A percentile compares a stretch with the other conserved stretches of the same genome.
phyloP scores from a whole-genome alignment of 495 filamentous ascomycete genomes.

The Penicillium crystallinum region DNA sequence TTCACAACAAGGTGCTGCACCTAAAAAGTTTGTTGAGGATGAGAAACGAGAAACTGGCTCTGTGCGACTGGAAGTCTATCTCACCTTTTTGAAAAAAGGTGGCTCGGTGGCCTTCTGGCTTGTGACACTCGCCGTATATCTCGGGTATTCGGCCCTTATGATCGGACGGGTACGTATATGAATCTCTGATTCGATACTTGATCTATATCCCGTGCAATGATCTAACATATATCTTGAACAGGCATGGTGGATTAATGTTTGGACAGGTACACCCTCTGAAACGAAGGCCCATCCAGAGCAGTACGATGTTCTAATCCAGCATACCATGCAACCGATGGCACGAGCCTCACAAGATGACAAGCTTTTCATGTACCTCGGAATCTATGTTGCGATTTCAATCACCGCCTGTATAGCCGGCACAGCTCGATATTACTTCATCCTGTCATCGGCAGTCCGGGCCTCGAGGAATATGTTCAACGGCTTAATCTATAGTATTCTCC shows the following conservation, averaged over 20 bases:
- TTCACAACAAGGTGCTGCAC: slow-evolving; percentile 32
- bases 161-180: slow-evolving; percentile 27
- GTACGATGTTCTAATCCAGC: slow-evolving; percentile 14
- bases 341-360: slow-evolving; percentile 7
- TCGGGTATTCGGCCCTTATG: slow-evolving; percentile 23
- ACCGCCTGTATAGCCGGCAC: slow-evolving; percentile 52
- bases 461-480: slow-evolving; percentile 61
- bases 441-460: slow-evolving; percentile 47
- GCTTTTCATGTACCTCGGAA: slow-evolving; percentile 57
- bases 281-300: slow-evolving; percentile 21
- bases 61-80: slow-evolving; percentile 58
- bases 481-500: slow-evolving; percentile 59
- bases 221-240: slow-evolving; percentile 20
- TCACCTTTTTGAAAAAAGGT: slow-evolving; percentile 62
- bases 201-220: too few relatives aligned
- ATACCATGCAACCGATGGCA: slow-evolving; percentile 10
- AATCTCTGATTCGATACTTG: background rate
- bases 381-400: slow-evolving; percentile 62
- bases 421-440: slow-evolving; percentile 53
- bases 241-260: slow-evolving; percentile 67
- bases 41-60: slow-evolving; percentile 63
- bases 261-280: slow-evolving; percentile 44
- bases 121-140: slow-evolving; percentile 10
- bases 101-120: slow-evolving; percentile 36
- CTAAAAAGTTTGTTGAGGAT: slow-evolving; percentile 69